Conservation (phyloP, 768 basidiomycete species). For the Suillus subalutaceus region DNA sequence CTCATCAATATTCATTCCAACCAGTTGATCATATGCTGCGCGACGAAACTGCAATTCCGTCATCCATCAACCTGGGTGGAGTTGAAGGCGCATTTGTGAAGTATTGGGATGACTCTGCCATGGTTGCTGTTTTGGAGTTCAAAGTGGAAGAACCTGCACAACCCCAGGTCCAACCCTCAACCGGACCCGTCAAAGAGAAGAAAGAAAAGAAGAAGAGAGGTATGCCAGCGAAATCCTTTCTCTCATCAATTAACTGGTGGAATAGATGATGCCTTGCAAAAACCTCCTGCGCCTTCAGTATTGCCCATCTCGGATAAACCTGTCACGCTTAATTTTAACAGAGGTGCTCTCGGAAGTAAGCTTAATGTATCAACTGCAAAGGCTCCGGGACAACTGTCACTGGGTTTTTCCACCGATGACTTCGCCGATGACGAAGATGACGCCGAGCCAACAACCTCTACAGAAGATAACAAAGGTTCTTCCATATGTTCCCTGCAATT, state of each 20-base stretch:
- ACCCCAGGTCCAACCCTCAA: conserved; percentile 34
- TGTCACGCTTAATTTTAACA: conserved; percentile 76
- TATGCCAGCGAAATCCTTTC: conserved; percentile 22
- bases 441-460: conserved; percentile 43
- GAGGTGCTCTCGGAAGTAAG: conserved; percentile 33
- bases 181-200: conserved; percentile 61
- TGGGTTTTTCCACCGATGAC: conserved; percentile 76
- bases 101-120: conserved; percentile 93
- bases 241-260: conserved; percentile 14
- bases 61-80: conserved; percentile 71
- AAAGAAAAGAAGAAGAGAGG: conserved; percentile 64
- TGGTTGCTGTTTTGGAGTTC: conserved; percentile 74
- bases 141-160: conserved; percentile 66
- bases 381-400: conserved; percentile 43
- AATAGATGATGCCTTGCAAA: conserved; percentile 37
- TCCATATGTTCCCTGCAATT: neutral
- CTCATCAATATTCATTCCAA: conserved; percentile 89
- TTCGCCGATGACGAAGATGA: conserved; percentile 43
- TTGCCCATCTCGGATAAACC: conserved; percentile 81
- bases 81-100: conserved; percentile 73
- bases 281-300: conserved; percentile 58
- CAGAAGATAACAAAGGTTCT: conserved; percentile 50
- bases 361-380: conserved; percentile 31
- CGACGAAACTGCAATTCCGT: conserved; percentile 76
- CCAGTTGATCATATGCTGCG: conserved; percentile 74